Base-by-base conservation (phyloP, 345 rosid species). In the Populus simonii region DNA sequence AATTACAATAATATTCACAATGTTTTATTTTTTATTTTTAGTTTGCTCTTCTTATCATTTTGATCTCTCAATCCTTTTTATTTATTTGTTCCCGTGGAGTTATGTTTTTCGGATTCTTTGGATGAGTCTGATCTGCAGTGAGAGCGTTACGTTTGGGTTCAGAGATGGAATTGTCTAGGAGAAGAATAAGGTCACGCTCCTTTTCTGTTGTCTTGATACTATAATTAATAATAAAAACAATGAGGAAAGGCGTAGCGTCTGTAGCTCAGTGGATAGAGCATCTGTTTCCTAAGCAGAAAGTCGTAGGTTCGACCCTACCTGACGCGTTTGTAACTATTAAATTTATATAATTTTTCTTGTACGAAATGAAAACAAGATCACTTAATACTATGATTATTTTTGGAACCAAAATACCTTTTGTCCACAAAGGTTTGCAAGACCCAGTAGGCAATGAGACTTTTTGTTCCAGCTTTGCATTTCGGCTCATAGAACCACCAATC, bases 211-310 rank as follows among this genome's bases (percentile, higher is more conserved):
- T 33, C 6, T 0, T 2, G 0, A 41, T 41, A 41, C 0, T 2
- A 10, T 10, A 11, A 10, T 10, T 41, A 10, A 0, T 9, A 0
- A 10, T 10, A 0, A 4, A 10, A 59, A 0, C 13, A 23, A 0
- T 3, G 1, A 3, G 1, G 5, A 3, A 25, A 10, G 0, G 3
- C 0, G 0, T 7, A 6, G 98, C 98, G 90, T 96, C 88, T 88
- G 94, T 92, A 92, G 99, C 94, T 96, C 95, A 90, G 95, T 93
- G 97, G 94, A 92, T 92, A 93, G 96, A 91, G 97, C 93, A 97
- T 90, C 97, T 91, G 97, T 92, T 92, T 96, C 98, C 94, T 92
- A 93, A 92, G 97, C 97, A 89, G 97, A 93, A 93, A 84, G 97
- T 80, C 94, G 88, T 90, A 90, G 96, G 94, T 90, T 93, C 94